Evolutionary conservation across 352 stramenopile species (phyloP).

Genomic region (Phytophthora hibernalis): DNA sequence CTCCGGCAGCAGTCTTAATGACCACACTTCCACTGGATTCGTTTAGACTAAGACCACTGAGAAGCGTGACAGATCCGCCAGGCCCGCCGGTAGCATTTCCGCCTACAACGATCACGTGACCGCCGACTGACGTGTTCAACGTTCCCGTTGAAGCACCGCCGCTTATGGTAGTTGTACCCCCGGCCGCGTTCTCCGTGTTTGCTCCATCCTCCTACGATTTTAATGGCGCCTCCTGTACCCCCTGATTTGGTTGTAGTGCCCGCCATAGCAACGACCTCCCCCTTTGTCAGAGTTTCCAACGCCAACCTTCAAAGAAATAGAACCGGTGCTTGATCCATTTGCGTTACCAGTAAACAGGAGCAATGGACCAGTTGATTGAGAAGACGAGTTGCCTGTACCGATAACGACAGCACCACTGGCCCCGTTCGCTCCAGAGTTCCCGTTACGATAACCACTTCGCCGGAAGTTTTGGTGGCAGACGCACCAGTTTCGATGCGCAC

Average conservation of each 20-base stretch:
- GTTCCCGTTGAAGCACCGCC: conserved; percentile 49
- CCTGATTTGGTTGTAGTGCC: conserved; percentile 42
- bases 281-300: conserved; percentile 32
- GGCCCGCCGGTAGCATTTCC: conserved; percentile 50
- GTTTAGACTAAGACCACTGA: conserved; percentile 51
- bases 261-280: conserved; percentile 39
- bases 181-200: conserved; percentile 44
- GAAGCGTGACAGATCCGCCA: conserved; percentile 54
- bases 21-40: conserved; percentile 45
- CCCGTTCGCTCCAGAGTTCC: conserved; percentile 37
- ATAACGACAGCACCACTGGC: conserved; percentile 64
- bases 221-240: conserved; percentile 34
- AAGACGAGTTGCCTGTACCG: conserved; percentile 52
- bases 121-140: conserved; percentile 47
- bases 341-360: conserved; percentile 52
- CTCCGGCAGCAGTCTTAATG: conserved; percentile 36
- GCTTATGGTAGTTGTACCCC: conserved; percentile 51
- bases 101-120: conserved; percentile 45
- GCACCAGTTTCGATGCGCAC: conserved; percentile 53
- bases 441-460: conserved; percentile 53
- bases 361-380: conserved; percentile 50
- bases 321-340: conserved; percentile 43
- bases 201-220: conserved; percentile 34
- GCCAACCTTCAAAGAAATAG: conserved; percentile 52
- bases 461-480: conserved; percentile 50